Conservation (phyloP, 2,329 filamentous ascomycete species). For the Ophiostoma montium region DNA sequence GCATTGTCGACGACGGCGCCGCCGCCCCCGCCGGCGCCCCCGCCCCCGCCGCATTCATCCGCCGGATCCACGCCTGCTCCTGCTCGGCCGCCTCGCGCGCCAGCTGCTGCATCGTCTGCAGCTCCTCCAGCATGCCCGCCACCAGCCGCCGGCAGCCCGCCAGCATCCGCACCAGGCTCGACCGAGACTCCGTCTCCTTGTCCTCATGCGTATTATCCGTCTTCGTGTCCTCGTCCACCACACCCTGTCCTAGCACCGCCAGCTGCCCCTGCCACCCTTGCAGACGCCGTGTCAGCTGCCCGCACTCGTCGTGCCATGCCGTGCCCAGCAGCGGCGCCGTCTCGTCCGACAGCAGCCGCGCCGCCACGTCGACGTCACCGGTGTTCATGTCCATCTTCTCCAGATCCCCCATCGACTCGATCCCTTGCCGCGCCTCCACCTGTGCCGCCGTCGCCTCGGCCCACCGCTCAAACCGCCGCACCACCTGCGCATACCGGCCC, state of each 20-base stretch:
- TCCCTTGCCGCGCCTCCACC: slow-evolving; percentile 24
- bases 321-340: slow-evolving; percentile 32
- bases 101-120: slow-evolving; percentile 47
- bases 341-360: slow-evolving; percentile 19
- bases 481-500: slow-evolving; percentile 36
- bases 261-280: slow-evolving; percentile 21
- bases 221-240: background rate
- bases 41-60: slow-evolving; percentile 28
- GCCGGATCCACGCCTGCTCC: slow-evolving; percentile 46
- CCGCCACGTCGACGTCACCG: slow-evolving; percentile 12
- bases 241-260: background rate
- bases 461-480: slow-evolving; percentile 48
- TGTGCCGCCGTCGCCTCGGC: slow-evolving; percentile 32
- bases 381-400: slow-evolving; percentile 1
- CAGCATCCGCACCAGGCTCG: slow-evolving; percentile 34
- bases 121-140: slow-evolving; percentile 46
- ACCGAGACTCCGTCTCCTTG: slow-evolving; percentile 10
- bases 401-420: slow-evolving; percentile 4
- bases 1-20: slow-evolving; percentile 18
- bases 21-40: background rate
- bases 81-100: slow-evolving; percentile 40
- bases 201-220: background rate
- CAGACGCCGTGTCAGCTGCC: slow-evolving; percentile 37
- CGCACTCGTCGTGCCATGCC: slow-evolving; percentile 45
- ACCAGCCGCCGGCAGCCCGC: slow-evolving; percentile 34